Evolutionary conservation across 352 stramenopile genomes (phyloP).

Genomic region (Thalassiosira sp.): DNA sequence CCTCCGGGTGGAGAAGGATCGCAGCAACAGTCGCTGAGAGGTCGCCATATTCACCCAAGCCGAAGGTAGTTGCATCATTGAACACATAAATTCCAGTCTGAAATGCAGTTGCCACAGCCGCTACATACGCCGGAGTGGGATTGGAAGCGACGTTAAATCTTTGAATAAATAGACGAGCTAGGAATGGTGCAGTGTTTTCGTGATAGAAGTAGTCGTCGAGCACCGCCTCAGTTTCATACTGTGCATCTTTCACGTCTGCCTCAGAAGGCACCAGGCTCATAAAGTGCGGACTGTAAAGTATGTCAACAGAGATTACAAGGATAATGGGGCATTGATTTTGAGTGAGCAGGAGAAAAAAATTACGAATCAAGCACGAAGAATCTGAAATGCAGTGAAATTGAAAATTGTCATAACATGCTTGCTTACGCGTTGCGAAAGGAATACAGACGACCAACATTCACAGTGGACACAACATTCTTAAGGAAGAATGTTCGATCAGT

Average conservation of each 20-base stretch:
- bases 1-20: conserved; percentile 73
- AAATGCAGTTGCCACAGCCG: conserved; percentile 66
- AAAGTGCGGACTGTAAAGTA: not conserved
- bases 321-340: too few relatives aligned
- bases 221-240: conserved; percentile 75
- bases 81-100: conserved; percentile 49
- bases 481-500: too few relatives aligned
- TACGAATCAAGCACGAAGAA: too few relatives aligned
- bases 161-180: conserved; percentile 75
- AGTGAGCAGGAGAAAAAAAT: too few relatives aligned
- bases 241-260: conserved; percentile 54
- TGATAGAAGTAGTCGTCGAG: conserved; percentile 75
- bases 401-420: too few relatives aligned
- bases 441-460: too few relatives aligned
- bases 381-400: too few relatives aligned
- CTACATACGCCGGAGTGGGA: conserved; percentile 70
- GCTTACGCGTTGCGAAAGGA: too few relatives aligned
- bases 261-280: conserved; percentile 4
- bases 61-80: conserved; percentile 39
- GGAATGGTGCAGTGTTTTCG: conserved; percentile 78
- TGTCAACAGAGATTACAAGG: too few relatives aligned
- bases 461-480: too few relatives aligned
- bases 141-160: conserved; percentile 74
- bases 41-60: conserved; percentile 78
- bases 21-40: conserved; percentile 72